Evolutionary conservation across 352 stramenopile genomes (phyloP), one percentile per base, ranked within the genome.

Genomic region (Pythium pyrilobum): DNA sequence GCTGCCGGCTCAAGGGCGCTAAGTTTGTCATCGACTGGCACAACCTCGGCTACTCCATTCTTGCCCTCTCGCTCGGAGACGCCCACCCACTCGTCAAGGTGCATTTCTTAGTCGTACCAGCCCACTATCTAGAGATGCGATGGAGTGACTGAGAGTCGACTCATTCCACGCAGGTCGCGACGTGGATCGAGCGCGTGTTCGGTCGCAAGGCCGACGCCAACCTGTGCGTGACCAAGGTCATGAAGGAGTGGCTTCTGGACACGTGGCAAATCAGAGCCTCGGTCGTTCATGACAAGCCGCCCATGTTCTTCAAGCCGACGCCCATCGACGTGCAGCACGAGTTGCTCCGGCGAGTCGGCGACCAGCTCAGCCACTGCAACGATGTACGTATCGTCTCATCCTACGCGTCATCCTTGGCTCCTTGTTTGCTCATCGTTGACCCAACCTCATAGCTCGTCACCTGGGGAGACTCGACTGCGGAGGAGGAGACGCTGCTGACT

Each of bases 11-110:
- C 24, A 89, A 96, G 21, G 66, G 84, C 20, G 85, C 96, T 25
- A 85, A 85, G 47, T 94, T 99, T 45, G 80, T 99, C 13, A 96
- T 99, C 61, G 97, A 99, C 69, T 99, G 97, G 97, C 97, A 99
- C 72, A 99, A 99, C 76, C 68, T 99, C 31, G 97, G 97, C 27
- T 99, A 96, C 78, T 98, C 92, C 52, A 98, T 99, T 71, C 85
- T 99, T 37, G 80, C 71, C 34, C 67, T 88, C 34, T 95, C 77
- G 34, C 67, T 88, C 43, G 82, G 67, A 33, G 56, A 53, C 27
- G 54, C 45, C 27, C 78, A 95, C 47, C 62, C 69, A 18, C 61
- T 94, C n/a, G 84, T 94, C 29, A 87, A 87, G 67, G 80, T 87
- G 45, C 7, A 40, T 62, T 24, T 21, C 9, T 23, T 45, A 36